phyloP scores from a whole-genome alignment of 768 basidiomycete species.

The Suillus bovinus region DNA sequence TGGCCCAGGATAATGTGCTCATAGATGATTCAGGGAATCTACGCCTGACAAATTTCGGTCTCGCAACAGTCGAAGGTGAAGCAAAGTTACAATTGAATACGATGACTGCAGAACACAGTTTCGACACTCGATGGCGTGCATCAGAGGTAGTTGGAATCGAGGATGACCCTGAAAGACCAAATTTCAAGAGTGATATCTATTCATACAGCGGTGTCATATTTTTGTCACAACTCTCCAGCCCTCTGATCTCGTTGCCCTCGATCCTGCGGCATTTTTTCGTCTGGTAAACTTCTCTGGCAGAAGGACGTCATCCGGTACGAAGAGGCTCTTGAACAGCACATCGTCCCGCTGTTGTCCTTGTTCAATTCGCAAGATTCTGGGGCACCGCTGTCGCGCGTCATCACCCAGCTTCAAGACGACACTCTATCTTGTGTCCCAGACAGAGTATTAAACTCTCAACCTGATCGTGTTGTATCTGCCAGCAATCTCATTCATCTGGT shows the following conservation, averaged over 20 bases:
- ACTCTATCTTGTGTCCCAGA: conserved; percentile 25
- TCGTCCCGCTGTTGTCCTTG: conserved; percentile 38
- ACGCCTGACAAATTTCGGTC: neutral
- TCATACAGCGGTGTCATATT: neutral
- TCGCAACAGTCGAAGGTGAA: neutral
- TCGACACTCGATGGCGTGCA: neutral
- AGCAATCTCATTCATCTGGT: conserved; percentile 52
- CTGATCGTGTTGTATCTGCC: conserved; percentile 33
- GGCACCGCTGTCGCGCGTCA: conserved; percentile 40
- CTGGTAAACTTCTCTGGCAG: conserved; percentile 47
- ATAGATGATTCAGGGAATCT: neutral
- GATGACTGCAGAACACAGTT: neutral
- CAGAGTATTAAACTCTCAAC: conserved; percentile 33
- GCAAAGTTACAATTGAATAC: neutral
- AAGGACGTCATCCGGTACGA: conserved; percentile 65
- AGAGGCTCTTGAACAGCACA: conserved; percentile 43
- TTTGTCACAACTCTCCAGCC: conserved; percentile 22
- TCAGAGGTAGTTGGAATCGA: neutral
- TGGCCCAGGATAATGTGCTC: neutral
- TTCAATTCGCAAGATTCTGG: conserved; percentile 35
- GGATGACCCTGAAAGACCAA: neutral
- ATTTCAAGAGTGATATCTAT: neutral
- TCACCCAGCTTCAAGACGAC: conserved; percentile 42
- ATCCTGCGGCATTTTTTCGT: conserved; percentile 46
- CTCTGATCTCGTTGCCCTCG: conserved; percentile 28